phyloP scores from a whole-genome alignment of 495 filamentous ascomycete genomes.

The Penicillium silybi region DNA sequence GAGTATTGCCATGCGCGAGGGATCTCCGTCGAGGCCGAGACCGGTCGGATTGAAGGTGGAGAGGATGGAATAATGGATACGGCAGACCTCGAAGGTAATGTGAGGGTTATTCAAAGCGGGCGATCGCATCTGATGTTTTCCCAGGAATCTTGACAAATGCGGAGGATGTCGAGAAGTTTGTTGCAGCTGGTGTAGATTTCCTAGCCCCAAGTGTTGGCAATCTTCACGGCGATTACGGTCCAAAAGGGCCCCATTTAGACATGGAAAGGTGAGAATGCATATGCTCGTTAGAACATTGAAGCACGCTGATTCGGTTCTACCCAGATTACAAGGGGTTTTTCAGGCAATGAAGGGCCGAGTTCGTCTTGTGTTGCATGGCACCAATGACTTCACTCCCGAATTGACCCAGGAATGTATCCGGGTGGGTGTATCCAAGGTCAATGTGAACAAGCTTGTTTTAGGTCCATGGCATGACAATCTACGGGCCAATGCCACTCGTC shows the following conservation, averaged over 20 bases:
- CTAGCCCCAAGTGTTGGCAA: slow-evolving; percentile 74
- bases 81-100: slow-evolving; percentile 54
- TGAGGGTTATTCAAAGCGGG: background rate
- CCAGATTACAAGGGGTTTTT: slow-evolving; percentile 14
- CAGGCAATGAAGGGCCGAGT: slow-evolving; percentile 42
- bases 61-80: slow-evolving; percentile 76
- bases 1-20: slow-evolving; percentile 61
- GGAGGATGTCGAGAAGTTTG: slow-evolving; percentile 65
- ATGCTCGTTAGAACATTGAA: too few relatives aligned
- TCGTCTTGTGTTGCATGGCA: slow-evolving; percentile 66
- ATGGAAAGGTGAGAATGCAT: slow-evolving; percentile 43
- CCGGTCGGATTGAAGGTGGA: slow-evolving; percentile 71
- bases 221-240: slow-evolving; percentile 72
- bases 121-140: background rate
- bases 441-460: slow-evolving; percentile 72
- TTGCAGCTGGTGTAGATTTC: slow-evolving; percentile 66
- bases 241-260: slow-evolving; percentile 59
- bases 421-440: slow-evolving; percentile 64
- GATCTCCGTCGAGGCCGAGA: slow-evolving; percentile 69
- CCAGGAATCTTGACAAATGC: slow-evolving; percentile 56
- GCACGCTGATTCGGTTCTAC: too few relatives aligned
- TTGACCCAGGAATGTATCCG: slow-evolving; percentile 56
- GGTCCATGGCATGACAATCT: slow-evolving; percentile 54
- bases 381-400: slow-evolving; percentile 59
- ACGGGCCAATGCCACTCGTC: slow-evolving; percentile 55